Evolutionary conservation across 2,329 filamentous ascomycete genomes (phyloP), one percentile per base, ranked within the genome.

Genomic region (Hyphodiscus sp.): DNA sequence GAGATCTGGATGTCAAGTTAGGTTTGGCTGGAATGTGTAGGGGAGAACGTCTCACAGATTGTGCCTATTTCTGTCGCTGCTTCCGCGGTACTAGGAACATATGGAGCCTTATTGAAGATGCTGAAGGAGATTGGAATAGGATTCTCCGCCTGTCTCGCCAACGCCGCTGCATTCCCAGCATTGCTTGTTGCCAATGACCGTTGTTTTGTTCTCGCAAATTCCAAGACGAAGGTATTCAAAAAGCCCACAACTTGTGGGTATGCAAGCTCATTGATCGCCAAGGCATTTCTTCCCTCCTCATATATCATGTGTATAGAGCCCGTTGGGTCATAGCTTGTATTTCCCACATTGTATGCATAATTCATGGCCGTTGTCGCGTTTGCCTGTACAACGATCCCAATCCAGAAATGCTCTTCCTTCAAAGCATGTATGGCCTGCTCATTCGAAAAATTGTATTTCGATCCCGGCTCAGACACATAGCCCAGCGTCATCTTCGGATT

Each of bases 41-140:
- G 20, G 10, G 29, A 10, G 16, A n/a, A 7, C 20, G 20, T 44
- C 58, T 23, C 52, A 59, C 56, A 59, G 23, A 60, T 60, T 7
- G 58, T 59, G 2, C 58, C 56, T n/a, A 60, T 59, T 46, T 59
- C 56, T 16, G 56, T 60, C 11, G 58, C 57, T 1, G 58, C 58
- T 44, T 59, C 58, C 11, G 54, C 54, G 8, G 52, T 60, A 18
- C 48, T 55, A 16, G 58, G 58, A 11, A 45, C 42, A n/a, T 50
- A 54, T 23, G 54, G 57, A 7, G 52, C 58, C 19, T 49, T 59
- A 41, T 60, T 60, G 18, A 47, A 49, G 1, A 60, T 20, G 1
- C 52, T 49, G 26, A 51, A 59, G 6, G 51, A 38, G 18, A 57
- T 46, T 2, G 54, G 50, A 8, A 60, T 46, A 8, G 58, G 51